A percentile compares a stretch with the other conserved stretches of the same genome.
Conservation (phyloP, 75 land plant genomes). For the Cunninghamia lanceolata region DNA sequence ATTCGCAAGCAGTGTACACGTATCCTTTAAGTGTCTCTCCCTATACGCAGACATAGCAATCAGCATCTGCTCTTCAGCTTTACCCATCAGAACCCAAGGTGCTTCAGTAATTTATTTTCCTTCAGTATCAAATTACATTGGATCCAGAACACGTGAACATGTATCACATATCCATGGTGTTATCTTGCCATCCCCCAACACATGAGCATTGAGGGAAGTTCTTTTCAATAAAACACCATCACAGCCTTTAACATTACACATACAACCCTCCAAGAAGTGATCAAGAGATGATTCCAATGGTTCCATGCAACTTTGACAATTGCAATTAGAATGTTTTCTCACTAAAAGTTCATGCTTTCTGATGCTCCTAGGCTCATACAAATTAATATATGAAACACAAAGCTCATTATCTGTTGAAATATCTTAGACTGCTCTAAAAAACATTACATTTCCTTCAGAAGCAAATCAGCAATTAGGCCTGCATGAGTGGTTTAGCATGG, state of each 20-base stretch:
- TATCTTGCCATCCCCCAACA: no score
- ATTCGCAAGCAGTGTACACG: constrained; percentile 25
- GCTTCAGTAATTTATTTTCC: constrained; percentile 7
- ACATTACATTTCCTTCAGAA: constrained; percentile 36
- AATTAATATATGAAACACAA: no score
- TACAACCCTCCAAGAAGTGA: no score
- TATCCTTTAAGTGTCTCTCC: constrained; percentile 35
- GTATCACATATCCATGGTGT: no score
- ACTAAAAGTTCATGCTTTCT: no score
- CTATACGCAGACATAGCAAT: constrained; percentile 27
- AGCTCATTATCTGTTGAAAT: no score
- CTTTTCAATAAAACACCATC: constrained; percentile 30
- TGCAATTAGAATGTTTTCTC: no score
- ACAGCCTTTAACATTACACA: constrained; percentile 39
- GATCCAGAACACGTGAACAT: constrained; percentile 29
- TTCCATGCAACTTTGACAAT: no score
- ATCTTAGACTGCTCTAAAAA: constrained; percentile 38
- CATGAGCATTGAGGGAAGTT: no score
- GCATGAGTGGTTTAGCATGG: no score
- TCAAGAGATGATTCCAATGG: no score
- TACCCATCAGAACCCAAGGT: constrained; percentile 30
- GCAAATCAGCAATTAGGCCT: constrained; percentile 51
- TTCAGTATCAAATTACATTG: constrained; percentile 1
- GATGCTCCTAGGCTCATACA: no score
- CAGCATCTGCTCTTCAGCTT: constrained; percentile 25